Percentiles rank a stretch among this genome's conserved stretches.
Evolutionary conservation across 208 protist species (phyloP).

Genomic region (Acanthamoeba triangularis): DNA sequence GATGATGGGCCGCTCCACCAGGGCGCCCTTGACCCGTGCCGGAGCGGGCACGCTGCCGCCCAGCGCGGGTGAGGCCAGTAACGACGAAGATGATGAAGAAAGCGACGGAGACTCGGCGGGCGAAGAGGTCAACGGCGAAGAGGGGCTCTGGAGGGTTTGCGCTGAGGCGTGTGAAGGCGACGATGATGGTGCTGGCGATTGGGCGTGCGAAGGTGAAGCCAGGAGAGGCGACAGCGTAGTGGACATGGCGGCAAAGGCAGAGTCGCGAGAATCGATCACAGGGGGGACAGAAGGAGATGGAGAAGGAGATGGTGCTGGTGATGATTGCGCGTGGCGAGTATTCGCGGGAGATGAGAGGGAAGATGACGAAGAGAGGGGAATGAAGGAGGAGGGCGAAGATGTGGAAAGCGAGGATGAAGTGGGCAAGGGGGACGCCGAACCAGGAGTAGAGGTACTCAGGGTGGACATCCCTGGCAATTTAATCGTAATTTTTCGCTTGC

Average conservation of each 20-base stretch:
- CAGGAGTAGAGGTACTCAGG: background rate
- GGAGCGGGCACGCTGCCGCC: background rate
- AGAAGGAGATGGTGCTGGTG: background rate
- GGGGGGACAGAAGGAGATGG: background rate
- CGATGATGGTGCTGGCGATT: background rate
- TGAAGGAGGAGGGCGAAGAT: constrained; percentile 25
- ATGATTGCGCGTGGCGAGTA: background rate
- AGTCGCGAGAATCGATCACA: background rate
- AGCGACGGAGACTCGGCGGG: background rate
- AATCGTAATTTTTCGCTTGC: constrained; percentile 32
- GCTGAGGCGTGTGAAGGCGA: background rate
- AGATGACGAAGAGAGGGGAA: background rate
- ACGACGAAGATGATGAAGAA: background rate
- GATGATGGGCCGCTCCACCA: constrained; percentile 79
- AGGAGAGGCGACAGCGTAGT: background rate
- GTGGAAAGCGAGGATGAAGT: background rate
- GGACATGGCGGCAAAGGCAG: background rate
- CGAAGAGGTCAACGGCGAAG: background rate
- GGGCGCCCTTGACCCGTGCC: constrained; percentile 69
- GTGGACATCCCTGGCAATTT: constrained; percentile 4
- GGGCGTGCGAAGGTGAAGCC: background rate
- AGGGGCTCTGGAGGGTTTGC: background rate
- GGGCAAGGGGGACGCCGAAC: background rate
- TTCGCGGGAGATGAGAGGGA: background rate
- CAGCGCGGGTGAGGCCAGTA: background rate